Conservation (phyloP, 78 protist genomes). For the Monosiga brevicollis region DNA sequence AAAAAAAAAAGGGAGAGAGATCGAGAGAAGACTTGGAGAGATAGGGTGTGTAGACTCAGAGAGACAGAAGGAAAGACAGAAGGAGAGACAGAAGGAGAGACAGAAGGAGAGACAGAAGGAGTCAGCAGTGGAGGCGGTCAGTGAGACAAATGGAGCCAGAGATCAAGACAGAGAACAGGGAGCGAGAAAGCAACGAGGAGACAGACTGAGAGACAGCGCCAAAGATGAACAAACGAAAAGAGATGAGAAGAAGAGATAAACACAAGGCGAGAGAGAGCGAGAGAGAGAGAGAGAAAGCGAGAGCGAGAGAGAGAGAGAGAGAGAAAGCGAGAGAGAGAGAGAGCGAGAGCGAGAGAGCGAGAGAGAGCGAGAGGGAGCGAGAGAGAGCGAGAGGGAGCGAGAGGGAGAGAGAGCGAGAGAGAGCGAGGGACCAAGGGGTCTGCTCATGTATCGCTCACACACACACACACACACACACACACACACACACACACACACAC, state of each 20-base stretch:
- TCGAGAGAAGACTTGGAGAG: too few species aligned
- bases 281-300: not conserved
- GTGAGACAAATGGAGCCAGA: too few species aligned
- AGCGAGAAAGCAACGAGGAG: too few species aligned
- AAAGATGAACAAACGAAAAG: too few species aligned
- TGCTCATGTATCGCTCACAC: slow-evolving; percentile 70
- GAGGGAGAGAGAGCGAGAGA: not conserved
- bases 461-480: slow-evolving; percentile 72
- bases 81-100: too few species aligned
- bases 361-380: not conserved
- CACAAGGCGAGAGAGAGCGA: not conserved
- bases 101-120: too few species aligned
- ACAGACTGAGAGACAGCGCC: too few species aligned
- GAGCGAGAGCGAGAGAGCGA: not conserved
- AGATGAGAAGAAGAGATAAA: not conserved
- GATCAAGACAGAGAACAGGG: too few species aligned
- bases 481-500: slow-evolving; percentile 64
- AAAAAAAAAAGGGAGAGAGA: too few species aligned
- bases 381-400: not conserved
- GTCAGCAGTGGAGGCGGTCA: too few species aligned
- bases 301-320: not conserved
- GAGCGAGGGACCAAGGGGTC: not conserved
- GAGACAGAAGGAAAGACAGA: too few species aligned
- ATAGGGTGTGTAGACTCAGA: too few species aligned
- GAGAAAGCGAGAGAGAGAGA: not conserved